Evolutionary conservation across 306 rosid species (phyloP), one percentile per base, ranked within the genome.

Genomic region (Comarum palustre): DNA sequence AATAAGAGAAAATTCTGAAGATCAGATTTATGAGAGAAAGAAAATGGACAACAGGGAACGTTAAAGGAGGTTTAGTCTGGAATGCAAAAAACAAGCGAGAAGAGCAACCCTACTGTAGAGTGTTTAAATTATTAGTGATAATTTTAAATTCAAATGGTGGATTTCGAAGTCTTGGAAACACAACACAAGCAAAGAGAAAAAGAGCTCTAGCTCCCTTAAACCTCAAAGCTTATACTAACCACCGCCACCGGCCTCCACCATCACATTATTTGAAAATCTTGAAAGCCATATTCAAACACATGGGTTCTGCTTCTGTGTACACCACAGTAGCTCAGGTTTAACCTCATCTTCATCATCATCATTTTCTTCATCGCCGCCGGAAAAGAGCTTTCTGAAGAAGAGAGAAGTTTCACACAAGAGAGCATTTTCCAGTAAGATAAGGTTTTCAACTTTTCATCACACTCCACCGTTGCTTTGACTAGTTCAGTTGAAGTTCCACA

Each of bases 401-500:
- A 12, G 32, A 38, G 4, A 15, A 31, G 60, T 29, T 54, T 11
- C 31, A 14, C 27, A 34, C 22, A 22, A 16, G 29, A 9, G 24
- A 71, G 74, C 65, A 36, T 22, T 71, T 71, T 55, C 75, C 61
- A 66, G 75, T 55, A 27, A 71, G 66, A 55, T 16, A 41, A 71
- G 41, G 8, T n/a, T n/a, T n/a, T n/a, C n/a, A n/a, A n/a, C n/a
- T 2, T 31, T 60, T 60, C 42, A 24, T 41, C 55, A 39, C 66
- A 71, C 54, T 71, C 66, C 67, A 57, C 66, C 66, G 16, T 57
- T 71, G 41, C 17, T 71, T 71, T 71, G 75, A 71, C 75, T 61
- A 69, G 34, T 16, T 7, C 0, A n/a, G 58, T 51, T 51, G 25
- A 51, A 51, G 58, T 31, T 70, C 61, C 25, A 57, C 66, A 68